Conservation (phyloP, 2,329 filamentous ascomycete genomes). For the Sarocladium oryzae region DNA sequence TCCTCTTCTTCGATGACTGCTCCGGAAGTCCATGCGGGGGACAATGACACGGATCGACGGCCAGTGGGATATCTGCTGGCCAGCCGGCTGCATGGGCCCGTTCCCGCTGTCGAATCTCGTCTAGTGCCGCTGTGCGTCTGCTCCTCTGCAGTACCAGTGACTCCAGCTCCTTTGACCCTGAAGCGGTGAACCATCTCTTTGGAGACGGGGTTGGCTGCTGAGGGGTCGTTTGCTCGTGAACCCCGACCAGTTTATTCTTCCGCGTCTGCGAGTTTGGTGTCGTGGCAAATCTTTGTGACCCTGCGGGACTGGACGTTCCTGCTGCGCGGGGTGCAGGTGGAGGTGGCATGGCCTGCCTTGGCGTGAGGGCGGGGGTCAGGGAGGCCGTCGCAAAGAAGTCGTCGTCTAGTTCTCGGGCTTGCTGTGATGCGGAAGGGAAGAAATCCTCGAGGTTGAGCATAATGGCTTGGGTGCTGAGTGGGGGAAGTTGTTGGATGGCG, state of each 20-base stretch:
- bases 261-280: not conserved
- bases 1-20: no score
- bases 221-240: not conserved
- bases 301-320: no score
- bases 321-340: not conserved
- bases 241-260: not conserved
- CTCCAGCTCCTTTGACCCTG: slow-evolving; percentile 27
- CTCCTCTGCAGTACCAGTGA: slow-evolving; percentile 29
- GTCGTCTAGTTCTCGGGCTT: slow-evolving; percentile 42
- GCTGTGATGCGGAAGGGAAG: slow-evolving; percentile 50
- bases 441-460: slow-evolving; percentile 46
- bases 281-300: not conserved
- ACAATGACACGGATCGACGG: no score
- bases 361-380: not conserved
- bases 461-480: slow-evolving; percentile 46
- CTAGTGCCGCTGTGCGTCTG: slow-evolving; percentile 25
- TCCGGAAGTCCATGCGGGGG: no score
- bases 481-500: slow-evolving; percentile 21
- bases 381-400: not conserved
- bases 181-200: slow-evolving; percentile 31
- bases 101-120: slow-evolving; percentile 17
- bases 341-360: not conserved
- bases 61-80: no score
- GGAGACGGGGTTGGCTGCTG: slow-evolving; percentile 10
- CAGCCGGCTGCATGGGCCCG: not conserved